Percentiles rank a stretch among this genome's conserved stretches.
These are phyloP conservation scores for Piloderma croceum DNA, from an alignment of 768 basidiomycete species.

Conservation along the genomic window DNA sequence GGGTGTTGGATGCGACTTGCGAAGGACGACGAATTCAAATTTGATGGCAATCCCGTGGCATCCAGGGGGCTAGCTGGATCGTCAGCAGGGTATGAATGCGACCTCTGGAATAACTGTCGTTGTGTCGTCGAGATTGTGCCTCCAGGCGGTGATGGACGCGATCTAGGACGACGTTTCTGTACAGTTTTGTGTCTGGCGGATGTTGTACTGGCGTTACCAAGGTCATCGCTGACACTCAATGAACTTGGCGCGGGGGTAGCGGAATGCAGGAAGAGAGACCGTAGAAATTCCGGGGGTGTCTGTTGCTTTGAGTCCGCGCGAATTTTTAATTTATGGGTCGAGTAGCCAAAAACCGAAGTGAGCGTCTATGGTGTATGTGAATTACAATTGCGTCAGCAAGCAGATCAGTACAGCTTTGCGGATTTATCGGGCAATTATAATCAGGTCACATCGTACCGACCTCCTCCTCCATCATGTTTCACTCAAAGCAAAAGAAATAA, in stretches of 20 bases:
- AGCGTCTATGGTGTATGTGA: too few relatives aligned
- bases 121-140: background rate
- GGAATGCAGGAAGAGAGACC: conserved; percentile 32
- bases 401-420: too few relatives aligned
- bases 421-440: too few relatives aligned
- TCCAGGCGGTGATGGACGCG: background rate
- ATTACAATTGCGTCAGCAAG: too few relatives aligned
- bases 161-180: too few relatives aligned
- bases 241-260: conserved; percentile 12
- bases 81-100: background rate
- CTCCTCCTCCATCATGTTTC: too few relatives aligned
- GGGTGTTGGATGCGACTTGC: conserved; percentile 9
- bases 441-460: too few relatives aligned
- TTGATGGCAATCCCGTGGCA: too few relatives aligned
- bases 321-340: conserved; percentile 53
- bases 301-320: conserved; percentile 18
- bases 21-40: conserved; percentile 6
- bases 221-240: too few relatives aligned
- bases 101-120: background rate
- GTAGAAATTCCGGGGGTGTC: conserved; percentile 27
- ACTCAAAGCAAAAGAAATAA: too few relatives aligned
- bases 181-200: background rate
- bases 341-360: conserved; percentile 51
- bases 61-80: too few relatives aligned
- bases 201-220: too few relatives aligned